Percentiles rank a stretch among this genome's conserved stretches.
Evolutionary conservation across 1,139 yeast genomes (phyloP).

Genomic region (Saccharomycopsis crataegensis): DNA sequence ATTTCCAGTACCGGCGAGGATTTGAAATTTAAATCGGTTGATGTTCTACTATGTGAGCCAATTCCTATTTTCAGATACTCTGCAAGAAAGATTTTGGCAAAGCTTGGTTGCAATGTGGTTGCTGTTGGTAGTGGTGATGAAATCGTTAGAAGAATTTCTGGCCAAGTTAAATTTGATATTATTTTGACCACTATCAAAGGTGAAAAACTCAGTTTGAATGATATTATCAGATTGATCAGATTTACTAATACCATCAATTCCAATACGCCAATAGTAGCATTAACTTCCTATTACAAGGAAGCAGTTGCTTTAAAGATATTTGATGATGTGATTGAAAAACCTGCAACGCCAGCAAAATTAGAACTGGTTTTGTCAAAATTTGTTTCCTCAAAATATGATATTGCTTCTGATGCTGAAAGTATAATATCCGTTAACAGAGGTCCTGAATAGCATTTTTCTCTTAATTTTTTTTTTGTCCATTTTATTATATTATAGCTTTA

Average conservation of each 20-base stretch:
- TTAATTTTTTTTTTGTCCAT: not conserved
- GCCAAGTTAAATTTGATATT: slow-evolving; percentile 76
- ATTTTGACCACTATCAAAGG: slow-evolving; percentile 71
- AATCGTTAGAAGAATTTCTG: slow-evolving; percentile 71
- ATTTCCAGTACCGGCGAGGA: not conserved
- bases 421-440: not conserved
- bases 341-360: slow-evolving; percentile 46
- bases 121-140: slow-evolving; percentile 78
- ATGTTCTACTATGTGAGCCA: slow-evolving; percentile 65
- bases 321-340: slow-evolving; percentile 70
- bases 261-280: slow-evolving; percentile 69
- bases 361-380: slow-evolving; percentile 23
- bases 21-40: not conserved
- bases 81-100: slow-evolving; percentile 55
- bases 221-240: slow-evolving; percentile 70
- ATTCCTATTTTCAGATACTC: slow-evolving; percentile 76
- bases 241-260: slow-evolving; percentile 72
- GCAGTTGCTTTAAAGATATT: slow-evolving; percentile 51
- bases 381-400: slow-evolving; percentile 1
- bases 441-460: not conserved
- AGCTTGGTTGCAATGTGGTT: slow-evolving; percentile 75
- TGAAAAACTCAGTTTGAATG: slow-evolving; percentile 60
- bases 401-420: slow-evolving; percentile 8
- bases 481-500: not conserved
- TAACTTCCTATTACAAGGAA: slow-evolving; percentile 68